phyloP scores from a whole-genome alignment of 305 asterid species.

The Fraxinus angustifolia region DNA sequence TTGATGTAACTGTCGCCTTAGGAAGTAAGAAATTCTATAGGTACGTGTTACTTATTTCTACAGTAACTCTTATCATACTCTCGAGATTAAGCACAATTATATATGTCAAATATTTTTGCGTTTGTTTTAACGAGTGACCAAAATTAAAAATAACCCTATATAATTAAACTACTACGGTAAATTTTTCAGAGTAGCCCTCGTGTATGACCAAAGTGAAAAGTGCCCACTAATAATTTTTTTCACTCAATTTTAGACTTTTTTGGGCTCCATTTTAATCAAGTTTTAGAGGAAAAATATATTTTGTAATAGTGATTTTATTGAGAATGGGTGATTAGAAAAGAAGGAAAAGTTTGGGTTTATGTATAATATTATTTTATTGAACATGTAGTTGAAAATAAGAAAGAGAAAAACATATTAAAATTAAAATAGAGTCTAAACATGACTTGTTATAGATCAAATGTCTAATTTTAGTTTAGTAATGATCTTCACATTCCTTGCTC shows the following conservation, averaged over 20 bases:
- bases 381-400: too few species aligned
- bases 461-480: not conserved
- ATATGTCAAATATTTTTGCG: too few species aligned
- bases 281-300: too few species aligned
- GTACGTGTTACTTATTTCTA: not conserved
- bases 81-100: not conserved
- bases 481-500: not conserved
- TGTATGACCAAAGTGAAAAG: not conserved
- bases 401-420: too few species aligned
- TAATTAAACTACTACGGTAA: not conserved
- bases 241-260: too few species aligned
- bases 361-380: too few species aligned
- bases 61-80: not conserved
- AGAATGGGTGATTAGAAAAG: too few species aligned
- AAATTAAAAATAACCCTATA: not conserved
- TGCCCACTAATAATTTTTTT: not conserved
- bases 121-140: not conserved
- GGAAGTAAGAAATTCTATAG: not conserved
- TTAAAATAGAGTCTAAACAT: too few species aligned
- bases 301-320: too few species aligned
- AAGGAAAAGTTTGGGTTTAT: too few species aligned
- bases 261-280: too few species aligned
- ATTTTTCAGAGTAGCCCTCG: not conserved
- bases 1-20: not conserved
- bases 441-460: not conserved